Evolutionary conservation across 169 alveolate genomes (phyloP), one percentile per base, ranked within the genome.

Genomic region (Theileria equi): DNA sequence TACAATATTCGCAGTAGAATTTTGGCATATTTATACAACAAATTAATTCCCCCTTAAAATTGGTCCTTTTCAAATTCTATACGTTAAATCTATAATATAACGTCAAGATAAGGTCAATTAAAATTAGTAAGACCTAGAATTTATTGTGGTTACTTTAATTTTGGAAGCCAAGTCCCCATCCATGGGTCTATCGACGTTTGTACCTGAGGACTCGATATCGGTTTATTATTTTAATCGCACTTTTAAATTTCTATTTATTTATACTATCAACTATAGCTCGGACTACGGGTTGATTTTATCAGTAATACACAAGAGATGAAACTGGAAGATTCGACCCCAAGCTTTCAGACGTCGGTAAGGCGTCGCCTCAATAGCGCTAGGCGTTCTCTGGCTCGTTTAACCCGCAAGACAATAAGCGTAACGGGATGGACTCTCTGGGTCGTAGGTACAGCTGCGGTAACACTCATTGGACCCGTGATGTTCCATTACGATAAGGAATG

Each of bases 1-100:
- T 99, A 82, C 99, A 98, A 89, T 98, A 98, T 82, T 98, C 99
- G 89, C 99, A 97, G 90, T 95, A 98, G 87, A 89, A 97, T 89
- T 97, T 98, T 17, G 99, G 99, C 99, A 98, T 98, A 52, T 69
- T 85, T 52, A 35, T 7, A 31, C 35, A 72, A 10, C 16, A 68
- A 7, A 53, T 21, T 28, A 10, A 53, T 16, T 13, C 53, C 10
- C 10, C 10, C 10, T 13, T 10, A 13, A 36, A 36, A 36, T 36
- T 11, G 10, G 45, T 36, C n/a, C 19, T 36, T 13, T 10, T 11
- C 10, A 36, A 36, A 11, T 11, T 10, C 45, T 13, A 13, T 11
- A 36, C 45, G 45, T 10, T 36, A 13, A 11, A 36, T 11, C 45
- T 36, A 36, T 36, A 36, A 36, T 11, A 11, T 11, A 36, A 11